Evolutionary conservation across 78 protist genomes (phyloP).

Genomic region (Emiliania huxleyi): DNA sequence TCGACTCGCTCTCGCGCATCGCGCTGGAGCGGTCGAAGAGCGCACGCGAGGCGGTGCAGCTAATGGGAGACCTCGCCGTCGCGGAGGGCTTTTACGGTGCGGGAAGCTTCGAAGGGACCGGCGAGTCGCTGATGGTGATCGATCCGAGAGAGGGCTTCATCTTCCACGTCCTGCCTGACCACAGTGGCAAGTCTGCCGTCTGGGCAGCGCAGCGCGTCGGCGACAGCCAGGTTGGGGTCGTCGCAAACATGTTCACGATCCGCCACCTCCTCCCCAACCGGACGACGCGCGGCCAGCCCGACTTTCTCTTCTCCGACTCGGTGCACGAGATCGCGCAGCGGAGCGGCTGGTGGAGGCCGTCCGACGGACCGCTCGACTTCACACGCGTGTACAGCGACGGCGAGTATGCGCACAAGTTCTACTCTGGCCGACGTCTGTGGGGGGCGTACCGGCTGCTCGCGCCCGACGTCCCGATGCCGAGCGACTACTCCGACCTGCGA

Average conservation of each 20-base stretch:
- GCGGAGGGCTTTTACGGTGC: constrained; percentile 56
- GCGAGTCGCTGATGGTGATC: constrained; percentile 49
- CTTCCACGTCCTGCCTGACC: constrained; percentile 59
- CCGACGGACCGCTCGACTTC: constrained; percentile 42
- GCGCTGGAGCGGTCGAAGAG: constrained; percentile 54
- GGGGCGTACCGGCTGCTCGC: constrained; percentile 52
- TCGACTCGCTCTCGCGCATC: constrained; percentile 40
- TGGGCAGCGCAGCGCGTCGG: constrained; percentile 57
- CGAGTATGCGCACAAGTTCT: constrained; percentile 35
- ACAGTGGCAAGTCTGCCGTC: background rate
- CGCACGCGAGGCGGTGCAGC: constrained; percentile 38
- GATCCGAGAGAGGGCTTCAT: constrained; percentile 54
- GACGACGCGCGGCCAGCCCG: background rate
- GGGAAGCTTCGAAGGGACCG: constrained; percentile 31
- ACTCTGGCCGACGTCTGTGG: constrained; percentile 60
- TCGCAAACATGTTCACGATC: constrained; percentile 48
- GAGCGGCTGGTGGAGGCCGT: constrained; percentile 43
- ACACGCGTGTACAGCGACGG: constrained; percentile 31
- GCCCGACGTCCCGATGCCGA: constrained; percentile 21
- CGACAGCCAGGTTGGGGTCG: constrained; percentile 45
- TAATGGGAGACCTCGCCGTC: constrained; percentile 60
- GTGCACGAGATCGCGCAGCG: constrained; percentile 13
- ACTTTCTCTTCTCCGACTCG: constrained; percentile 3
- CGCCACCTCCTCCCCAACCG: constrained; percentile 8
- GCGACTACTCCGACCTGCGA: background rate